Conservation (phyloP, 768 basidiomycete genomes). For the Serpula lacrymans region DNA sequence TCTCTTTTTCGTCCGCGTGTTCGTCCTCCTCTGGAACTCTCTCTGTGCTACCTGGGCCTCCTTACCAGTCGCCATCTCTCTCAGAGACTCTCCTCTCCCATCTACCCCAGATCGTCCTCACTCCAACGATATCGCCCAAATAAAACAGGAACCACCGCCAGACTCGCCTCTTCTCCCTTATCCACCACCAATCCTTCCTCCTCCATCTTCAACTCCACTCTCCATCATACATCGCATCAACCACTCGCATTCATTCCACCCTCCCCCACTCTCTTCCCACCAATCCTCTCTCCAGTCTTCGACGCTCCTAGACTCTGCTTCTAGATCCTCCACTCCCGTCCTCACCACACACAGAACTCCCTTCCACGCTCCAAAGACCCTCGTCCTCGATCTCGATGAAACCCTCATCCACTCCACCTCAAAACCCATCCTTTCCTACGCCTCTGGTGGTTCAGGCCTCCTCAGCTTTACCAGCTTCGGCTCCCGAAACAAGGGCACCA, state of each 20-base stretch:
- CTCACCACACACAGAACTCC: slow-evolving; percentile 55
- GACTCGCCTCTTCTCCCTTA: slow-evolving; percentile 15
- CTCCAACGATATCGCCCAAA: slow-evolving; percentile 11
- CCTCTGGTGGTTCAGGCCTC: slow-evolving; percentile 51
- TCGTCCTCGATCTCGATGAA: slow-evolving; percentile 97
- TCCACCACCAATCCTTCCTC: slow-evolving; percentile 24
- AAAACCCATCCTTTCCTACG: slow-evolving; percentile 52
- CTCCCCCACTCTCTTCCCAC: slow-evolving; percentile 17
- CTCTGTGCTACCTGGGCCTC: slow-evolving; percentile 63
- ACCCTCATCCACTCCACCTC: slow-evolving; percentile 98
- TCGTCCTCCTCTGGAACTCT: slow-evolving; percentile 67
- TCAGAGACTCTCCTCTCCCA: too few species aligned
- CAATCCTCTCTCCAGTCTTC: slow-evolving; percentile 10
- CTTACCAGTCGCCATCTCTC: slow-evolving; percentile 22
- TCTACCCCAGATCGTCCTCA: too few species aligned
- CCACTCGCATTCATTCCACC: slow-evolving; percentile 15
- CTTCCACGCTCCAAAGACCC: slow-evolving; percentile 85
- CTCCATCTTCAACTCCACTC: slow-evolving; percentile 17
- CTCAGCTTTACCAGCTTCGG: slow-evolving; percentile 55
- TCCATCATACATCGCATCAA: slow-evolving; percentile 7
- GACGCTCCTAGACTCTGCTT: slow-evolving; percentile 22
- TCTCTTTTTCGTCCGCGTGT: slow-evolving; percentile 68
- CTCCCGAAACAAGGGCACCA: slow-evolving; percentile 67
- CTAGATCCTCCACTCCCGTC: slow-evolving; percentile 51
- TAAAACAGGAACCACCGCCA: slow-evolving; percentile 1